Percentiles rank a stretch among this genome's conserved stretches.
Conservation (phyloP, 2,329 filamentous ascomycete species). For the Alternaria sp. region DNA sequence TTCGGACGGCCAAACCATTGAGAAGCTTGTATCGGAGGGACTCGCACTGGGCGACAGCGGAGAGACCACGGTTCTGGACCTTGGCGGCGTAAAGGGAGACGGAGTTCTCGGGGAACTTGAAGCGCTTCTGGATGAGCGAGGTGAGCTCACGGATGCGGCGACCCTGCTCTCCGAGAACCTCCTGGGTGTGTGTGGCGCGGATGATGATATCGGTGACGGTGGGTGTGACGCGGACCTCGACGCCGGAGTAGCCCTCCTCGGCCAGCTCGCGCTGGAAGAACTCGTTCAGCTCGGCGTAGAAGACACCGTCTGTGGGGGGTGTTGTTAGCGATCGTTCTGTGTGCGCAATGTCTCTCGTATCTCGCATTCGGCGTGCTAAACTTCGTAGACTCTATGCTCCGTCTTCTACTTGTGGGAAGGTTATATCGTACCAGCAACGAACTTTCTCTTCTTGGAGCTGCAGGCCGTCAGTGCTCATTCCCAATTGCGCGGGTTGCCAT, state of each 20-base stretch:
- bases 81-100: slow-evolving; percentile 99
- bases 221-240: slow-evolving; percentile 99
- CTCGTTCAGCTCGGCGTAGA: slow-evolving; percentile 99
- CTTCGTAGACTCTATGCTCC: slow-evolving; percentile 5
- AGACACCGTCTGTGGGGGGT: slow-evolving; percentile 80
- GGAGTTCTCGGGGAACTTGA: slow-evolving; percentile 99
- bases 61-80: slow-evolving; percentile 99
- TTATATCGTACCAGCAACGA: slow-evolving; percentile 59
- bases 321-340: slow-evolving; percentile 37
- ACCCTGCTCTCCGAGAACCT: slow-evolving; percentile 99
- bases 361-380: slow-evolving; percentile 4
- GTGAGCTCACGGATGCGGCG: slow-evolving; percentile 99
- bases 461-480: slow-evolving; percentile 38
- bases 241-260: slow-evolving; percentile 99
- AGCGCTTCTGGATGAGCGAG: slow-evolving; percentile 99
- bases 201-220: slow-evolving; percentile 99
- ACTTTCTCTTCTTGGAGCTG: slow-evolving; percentile 87
- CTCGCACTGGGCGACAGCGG: slow-evolving; percentile 99
- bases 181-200: slow-evolving; percentile 99
- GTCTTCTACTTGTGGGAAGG: slow-evolving; percentile 25
- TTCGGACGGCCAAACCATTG: slow-evolving; percentile 97
- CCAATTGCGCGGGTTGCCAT: slow-evolving; percentile 11
- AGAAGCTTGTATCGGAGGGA: slow-evolving; percentile 99
- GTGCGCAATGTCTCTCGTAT: slow-evolving; percentile 27
- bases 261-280: slow-evolving; percentile 99